These are phyloP conservation scores for Thielaviopsis musarum DNA, from an alignment of 2,329 filamentous ascomycete species.

Conservation along the genomic window DNA sequence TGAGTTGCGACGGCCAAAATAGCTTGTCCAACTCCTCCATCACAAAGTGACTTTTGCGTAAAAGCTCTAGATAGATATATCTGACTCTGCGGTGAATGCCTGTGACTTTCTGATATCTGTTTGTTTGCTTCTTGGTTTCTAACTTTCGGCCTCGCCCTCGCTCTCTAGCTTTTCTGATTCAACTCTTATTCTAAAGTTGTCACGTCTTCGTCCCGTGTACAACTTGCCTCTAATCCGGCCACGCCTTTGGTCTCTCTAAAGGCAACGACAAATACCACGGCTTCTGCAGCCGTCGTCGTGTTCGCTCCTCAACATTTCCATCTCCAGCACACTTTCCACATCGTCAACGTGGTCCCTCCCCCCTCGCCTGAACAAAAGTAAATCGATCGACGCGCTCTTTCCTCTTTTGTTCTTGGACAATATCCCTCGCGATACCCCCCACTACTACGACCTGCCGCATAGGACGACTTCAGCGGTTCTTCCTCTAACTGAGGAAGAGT, in stretches of 20 bases:
- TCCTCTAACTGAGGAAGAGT: constrained; percentile 99
- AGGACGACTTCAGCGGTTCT: constrained; percentile 95
- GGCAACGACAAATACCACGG: constrained; percentile 41
- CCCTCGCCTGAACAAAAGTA: constrained; percentile 33
- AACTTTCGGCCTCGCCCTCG: background rate
- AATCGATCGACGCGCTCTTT: constrained; percentile 32
- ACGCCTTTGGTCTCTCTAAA: constrained; percentile 52
- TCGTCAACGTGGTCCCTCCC: constrained; percentile 48
- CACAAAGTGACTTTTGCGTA: background rate
- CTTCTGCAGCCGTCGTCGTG: constrained; percentile 43
- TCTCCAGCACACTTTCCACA: constrained; percentile 45
- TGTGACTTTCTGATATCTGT: background rate
- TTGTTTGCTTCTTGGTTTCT: constrained; percentile 2
- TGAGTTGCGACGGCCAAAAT: background rate
- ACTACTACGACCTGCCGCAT: constrained; percentile 93
- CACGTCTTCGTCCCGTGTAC: constrained; percentile 2
- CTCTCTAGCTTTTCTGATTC: constrained; percentile 1
- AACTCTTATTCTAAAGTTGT: background rate
- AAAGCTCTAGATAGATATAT: background rate
- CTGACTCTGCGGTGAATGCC: background rate
- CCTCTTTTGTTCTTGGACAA: constrained; percentile 30
- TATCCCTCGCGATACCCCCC: constrained; percentile 37
- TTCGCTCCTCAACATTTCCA: constrained; percentile 56
- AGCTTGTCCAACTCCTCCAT: background rate
- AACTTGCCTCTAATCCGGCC: constrained; percentile 1